phyloP scores from a whole-genome alignment of 495 filamentous ascomycete genomes.

The Xylaria intraflava region DNA sequence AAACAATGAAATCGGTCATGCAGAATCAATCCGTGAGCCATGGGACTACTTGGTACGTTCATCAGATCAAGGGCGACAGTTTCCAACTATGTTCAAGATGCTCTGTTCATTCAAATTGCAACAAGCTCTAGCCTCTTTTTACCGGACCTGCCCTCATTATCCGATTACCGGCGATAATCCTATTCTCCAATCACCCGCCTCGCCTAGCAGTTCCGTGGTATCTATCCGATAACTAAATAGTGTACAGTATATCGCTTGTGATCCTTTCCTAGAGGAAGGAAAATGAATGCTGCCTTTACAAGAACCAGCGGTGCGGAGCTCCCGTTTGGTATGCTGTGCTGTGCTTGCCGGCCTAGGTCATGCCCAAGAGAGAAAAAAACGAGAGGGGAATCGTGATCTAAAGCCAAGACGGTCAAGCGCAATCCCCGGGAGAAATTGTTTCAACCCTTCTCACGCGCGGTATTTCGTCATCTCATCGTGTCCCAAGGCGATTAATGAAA shows the following conservation, averaged over 20 bases:
- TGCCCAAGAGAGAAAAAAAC: not conserved
- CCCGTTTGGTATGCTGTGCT: not conserved
- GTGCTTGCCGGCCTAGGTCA: constrained; percentile 1
- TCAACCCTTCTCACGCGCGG: not conserved
- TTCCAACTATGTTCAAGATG: not conserved
- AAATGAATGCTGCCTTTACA: constrained; percentile 2
- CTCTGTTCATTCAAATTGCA: not conserved
- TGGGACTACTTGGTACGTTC: not conserved
- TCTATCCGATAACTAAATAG: constrained; percentile 18
- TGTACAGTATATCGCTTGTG: constrained; percentile 10
- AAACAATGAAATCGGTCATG: not conserved
- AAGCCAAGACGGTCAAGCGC: not conserved
- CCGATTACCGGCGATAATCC: not conserved
- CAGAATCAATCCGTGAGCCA: not conserved
- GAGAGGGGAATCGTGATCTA: not conserved
- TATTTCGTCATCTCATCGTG: constrained; percentile 3
- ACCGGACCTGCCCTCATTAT: not conserved
- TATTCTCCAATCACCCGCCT: not conserved
- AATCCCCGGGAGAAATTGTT: not conserved
- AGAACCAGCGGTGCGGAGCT: constrained; percentile 4
- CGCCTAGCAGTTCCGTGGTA: constrained; percentile 13
- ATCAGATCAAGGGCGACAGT: not conserved
- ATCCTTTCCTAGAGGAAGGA: not conserved
- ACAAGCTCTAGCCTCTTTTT: not conserved
- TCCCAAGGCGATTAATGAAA: constrained; percentile 10